Evolutionary conservation across 2,329 filamentous ascomycete species (phyloP).

Genomic region (Sarocladium kiliense): DNA sequence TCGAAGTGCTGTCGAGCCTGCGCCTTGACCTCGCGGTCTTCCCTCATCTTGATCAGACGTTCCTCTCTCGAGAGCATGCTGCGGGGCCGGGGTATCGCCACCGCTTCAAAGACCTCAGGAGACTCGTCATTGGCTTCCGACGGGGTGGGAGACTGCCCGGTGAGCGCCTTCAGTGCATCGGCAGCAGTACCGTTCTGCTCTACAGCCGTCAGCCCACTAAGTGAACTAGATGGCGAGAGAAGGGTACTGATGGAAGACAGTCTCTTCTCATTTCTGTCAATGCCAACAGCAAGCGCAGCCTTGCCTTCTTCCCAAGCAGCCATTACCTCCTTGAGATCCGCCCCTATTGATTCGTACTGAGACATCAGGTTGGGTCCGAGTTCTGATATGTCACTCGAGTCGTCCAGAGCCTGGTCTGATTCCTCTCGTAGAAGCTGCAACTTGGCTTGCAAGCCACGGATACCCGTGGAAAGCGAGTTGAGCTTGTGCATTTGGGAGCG

Average conservation of each 20-base stretch:
- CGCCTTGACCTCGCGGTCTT: conserved; percentile 74
- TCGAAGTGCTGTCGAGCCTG: conserved; percentile 69
- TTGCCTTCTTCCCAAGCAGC: conserved; percentile 86
- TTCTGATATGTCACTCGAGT: conserved; percentile 66
- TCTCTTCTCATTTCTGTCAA: conserved; percentile 73
- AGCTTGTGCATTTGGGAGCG: conserved; percentile 84
- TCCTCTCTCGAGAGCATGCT: conserved; percentile 77
- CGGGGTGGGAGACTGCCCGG: conserved; percentile 58
- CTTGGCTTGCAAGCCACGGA: conserved; percentile 89
- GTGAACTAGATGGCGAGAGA: conserved; percentile 54
- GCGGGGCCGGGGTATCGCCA: conserved; percentile 67
- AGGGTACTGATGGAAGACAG: conserved; percentile 57
- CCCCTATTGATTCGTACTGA: conserved; percentile 92
- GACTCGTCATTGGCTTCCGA: conserved; percentile 50
- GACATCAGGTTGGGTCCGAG: conserved; percentile 73
- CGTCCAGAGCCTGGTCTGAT: conserved; percentile 73
- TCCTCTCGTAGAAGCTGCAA: conserved; percentile 88
- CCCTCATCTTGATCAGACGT: conserved; percentile 79
- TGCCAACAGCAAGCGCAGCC: conserved; percentile 72
- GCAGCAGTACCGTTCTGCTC: conserved; percentile 43
- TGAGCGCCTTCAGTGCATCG: conserved; percentile 71
- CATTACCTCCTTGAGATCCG: conserved; percentile 75
- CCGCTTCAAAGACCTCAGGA: conserved; percentile 81
- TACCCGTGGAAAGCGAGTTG: conserved; percentile 81
- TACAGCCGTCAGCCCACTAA: conserved; percentile 63